Percentiles rank a stretch among this genome's conserved stretches.
These are phyloP conservation scores for Cordyceps cicadae DNA, from an alignment of 2,329 filamentous ascomycete species.

Conservation along the genomic window DNA sequence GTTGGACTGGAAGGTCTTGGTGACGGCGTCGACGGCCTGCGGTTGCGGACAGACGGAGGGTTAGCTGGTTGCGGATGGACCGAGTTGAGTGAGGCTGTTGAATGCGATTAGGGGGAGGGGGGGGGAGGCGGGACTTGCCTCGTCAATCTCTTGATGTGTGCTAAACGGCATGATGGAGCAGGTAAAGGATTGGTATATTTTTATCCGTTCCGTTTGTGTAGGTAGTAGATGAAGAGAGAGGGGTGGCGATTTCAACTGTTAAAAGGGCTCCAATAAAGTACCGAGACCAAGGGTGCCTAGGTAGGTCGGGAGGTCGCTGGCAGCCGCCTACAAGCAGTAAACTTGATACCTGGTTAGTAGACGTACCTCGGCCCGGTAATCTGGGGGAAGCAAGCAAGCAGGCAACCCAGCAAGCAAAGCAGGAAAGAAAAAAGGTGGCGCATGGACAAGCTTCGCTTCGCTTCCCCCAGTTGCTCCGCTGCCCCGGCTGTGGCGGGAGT, in stretches of 20 bases:
- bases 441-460: neutral
- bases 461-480: slow-evolving; percentile 4
- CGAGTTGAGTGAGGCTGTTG: no score
- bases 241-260: neutral
- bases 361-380: neutral
- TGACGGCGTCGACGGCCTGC: slow-evolving; percentile 4
- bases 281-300: no score
- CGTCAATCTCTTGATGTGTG: slow-evolving; percentile 5
- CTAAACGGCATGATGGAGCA: slow-evolving; percentile 19
- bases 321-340: no score
- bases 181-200: neutral
- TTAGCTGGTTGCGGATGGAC: neutral
- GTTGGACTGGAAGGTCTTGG: slow-evolving; percentile 9
- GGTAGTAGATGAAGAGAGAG: neutral
- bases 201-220: neutral
- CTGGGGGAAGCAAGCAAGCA: neutral
- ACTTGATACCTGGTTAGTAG: no score
- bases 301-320: no score
- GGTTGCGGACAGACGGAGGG: neutral
- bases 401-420: no score
- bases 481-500: neutral
- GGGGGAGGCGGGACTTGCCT: neutral
- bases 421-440: neutral
- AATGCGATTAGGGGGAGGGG: neutral
- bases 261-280: no score